Base-by-base conservation (phyloP, 768 basidiomycete genomes). In the Termitomyces sp. region DNA sequence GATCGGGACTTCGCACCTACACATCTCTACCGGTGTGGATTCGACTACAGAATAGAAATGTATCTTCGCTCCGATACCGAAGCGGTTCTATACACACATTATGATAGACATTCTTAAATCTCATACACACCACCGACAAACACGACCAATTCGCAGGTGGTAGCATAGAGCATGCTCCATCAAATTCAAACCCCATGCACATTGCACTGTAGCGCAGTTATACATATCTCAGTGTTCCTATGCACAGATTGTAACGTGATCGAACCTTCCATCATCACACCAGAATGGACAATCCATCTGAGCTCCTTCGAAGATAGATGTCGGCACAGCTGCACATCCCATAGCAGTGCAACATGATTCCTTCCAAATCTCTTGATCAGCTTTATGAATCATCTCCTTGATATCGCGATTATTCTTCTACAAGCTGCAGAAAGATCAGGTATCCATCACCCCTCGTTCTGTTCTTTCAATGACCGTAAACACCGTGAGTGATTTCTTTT, bases 1-100 rank as follows among this genome's bases (percentile, higher is more conserved):
- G 53, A 61, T 50, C 33, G 57, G 61, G 12, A 50, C 44, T 50
- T 16, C 28, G 36, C n/a, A 50, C n/a, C 38, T 38, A 23, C 57
- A 44, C 32, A n/a, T 50, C 50, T 9, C 50, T 50, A 5, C n/a
- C 30, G 48, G 30, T 50, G 10, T 35, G 20, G 13, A 51, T 23
- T 36, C 23, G n/a, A 23, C 23, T 50, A 23, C 50, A 50, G 10
- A 35, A 35, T n/a, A 35, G 33, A 30, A 23, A 50, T 20, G 32
- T 20, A 20, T 35, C 32, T 50, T 18, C 30, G 30, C 32, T 50
- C 32, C 50, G 12, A n/a, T 38, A 38, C 38, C 38, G 40, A 40
- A 40, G 38, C 14, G 38, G 38, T 13, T 50, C 49, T 50, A 14
- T 3, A n/a, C 32, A 20, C 13, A 16, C 28, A 48, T 14, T 23